phyloP scores from a whole-genome alignment of 805 yeast species.

The Hyphopichia homilentoma region DNA sequence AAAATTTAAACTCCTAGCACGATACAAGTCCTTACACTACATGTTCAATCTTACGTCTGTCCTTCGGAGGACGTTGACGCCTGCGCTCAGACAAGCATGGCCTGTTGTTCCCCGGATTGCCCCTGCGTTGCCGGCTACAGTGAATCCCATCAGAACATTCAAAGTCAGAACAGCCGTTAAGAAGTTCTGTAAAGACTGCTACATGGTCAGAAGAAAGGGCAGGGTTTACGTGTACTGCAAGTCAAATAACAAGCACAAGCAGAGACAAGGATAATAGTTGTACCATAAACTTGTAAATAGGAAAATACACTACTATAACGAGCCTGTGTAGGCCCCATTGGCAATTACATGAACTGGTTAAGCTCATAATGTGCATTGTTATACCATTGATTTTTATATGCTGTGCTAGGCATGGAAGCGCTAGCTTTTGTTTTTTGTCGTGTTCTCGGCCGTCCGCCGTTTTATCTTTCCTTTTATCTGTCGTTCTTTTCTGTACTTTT shows the following conservation, averaged over 20 bases:
- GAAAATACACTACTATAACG: too few species aligned
- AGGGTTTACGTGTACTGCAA: conserved; percentile 91
- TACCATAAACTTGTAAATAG: too few species aligned
- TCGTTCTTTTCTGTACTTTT: too few species aligned
- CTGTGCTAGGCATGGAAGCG: neutral
- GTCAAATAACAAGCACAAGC: conserved; percentile 89
- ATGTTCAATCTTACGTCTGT: conserved; percentile 17
- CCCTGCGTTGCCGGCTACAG: conserved; percentile 7
- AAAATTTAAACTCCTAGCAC: too few species aligned
- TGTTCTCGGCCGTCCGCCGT: too few species aligned
- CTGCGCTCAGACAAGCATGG: conserved; percentile 7
- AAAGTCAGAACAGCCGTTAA: conserved; percentile 91
- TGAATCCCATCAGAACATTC: conserved; percentile 56
- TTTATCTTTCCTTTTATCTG: too few species aligned
- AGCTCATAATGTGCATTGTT: too few species aligned
- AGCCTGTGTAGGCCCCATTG: too few species aligned
- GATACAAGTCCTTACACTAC: too few species aligned
- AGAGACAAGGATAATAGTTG: conserved; percentile 73
- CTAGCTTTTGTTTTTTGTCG: too few species aligned
- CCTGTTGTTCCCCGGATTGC: conserved; percentile 11
- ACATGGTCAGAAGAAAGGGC: conserved; percentile 92
- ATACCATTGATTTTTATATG: too few species aligned
- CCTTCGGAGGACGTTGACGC: conserved; percentile 11
- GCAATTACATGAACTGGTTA: too few species aligned
- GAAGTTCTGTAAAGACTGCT: conserved; percentile 87